phyloP scores from a whole-genome alignment of 306 rosid species.

The Pyrus betulifolia region DNA sequence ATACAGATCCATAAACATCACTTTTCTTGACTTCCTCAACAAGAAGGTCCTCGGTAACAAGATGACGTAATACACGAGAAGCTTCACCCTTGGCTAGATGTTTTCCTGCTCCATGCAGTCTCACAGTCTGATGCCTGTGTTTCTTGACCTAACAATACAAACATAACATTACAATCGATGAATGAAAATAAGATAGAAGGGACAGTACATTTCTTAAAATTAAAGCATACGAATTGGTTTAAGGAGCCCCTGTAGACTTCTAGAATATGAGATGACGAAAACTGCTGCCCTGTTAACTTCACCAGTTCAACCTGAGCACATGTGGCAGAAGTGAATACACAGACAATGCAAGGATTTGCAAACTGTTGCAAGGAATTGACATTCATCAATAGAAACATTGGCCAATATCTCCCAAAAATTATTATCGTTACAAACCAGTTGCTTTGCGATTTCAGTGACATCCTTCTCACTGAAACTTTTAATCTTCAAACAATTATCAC shows the following conservation, averaged over 20 bases:
- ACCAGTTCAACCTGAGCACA: conserved; percentile 74
- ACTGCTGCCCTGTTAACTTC: conserved; percentile 64
- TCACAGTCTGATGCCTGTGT: conserved; percentile 63
- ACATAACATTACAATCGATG: conserved; percentile 10
- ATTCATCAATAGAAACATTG: conserved; percentile 3
- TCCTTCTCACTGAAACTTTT: conserved; percentile 69
- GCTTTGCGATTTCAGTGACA: conserved; percentile 75
- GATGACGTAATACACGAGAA: conserved; percentile 80
- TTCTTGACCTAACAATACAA: conserved; percentile 63
- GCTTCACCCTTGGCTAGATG: conserved; percentile 85
- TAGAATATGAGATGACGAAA: conserved; percentile 78
- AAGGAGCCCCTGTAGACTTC: conserved; percentile 93
- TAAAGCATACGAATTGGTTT: conserved; percentile 64
- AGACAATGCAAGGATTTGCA: conserved; percentile 3
- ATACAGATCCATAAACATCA: conserved; percentile 83
- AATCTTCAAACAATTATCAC: conserved; percentile 81
- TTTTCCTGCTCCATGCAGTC: conserved; percentile 87
- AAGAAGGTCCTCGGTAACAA: conserved; percentile 70
- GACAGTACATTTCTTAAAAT: conserved; percentile 7
- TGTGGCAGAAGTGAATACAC: conserved; percentile 14
- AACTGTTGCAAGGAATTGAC: neutral
- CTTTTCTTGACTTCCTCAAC: conserved; percentile 90
- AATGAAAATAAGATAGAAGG: conserved; percentile 4
- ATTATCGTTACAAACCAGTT: conserved; percentile 58
- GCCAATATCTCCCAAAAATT: neutral